Percentiles rank a stretch among this genome's conserved stretches.
Evolutionary conservation across 768 basidiomycete genomes (phyloP).

Genomic region (Lactifluus pinguis): DNA sequence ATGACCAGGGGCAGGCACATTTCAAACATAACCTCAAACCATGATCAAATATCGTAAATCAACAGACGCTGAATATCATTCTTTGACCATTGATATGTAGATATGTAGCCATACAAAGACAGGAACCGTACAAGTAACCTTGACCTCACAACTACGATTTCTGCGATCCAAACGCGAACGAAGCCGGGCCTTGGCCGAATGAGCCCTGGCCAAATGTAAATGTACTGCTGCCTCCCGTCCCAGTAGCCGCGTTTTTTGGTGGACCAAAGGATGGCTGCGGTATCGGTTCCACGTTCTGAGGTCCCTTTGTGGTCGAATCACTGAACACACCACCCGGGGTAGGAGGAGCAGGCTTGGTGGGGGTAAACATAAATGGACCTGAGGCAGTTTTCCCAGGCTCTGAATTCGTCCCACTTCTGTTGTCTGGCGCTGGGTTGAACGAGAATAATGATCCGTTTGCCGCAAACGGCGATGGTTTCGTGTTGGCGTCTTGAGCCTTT

Average conservation of each 20-base stretch:
- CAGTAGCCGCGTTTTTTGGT: slow-evolving; percentile 2
- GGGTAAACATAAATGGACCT: not conserved
- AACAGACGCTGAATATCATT: not conserved
- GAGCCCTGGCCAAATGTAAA: slow-evolving; percentile 1
- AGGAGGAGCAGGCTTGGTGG: slow-evolving; percentile 2
- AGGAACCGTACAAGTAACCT: not conserved
- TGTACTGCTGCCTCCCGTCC: not conserved
- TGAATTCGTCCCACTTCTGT: not conserved
- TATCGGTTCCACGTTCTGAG: slow-evolving; percentile 2
- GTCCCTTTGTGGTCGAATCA: not conserved
- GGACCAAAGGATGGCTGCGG: slow-evolving; percentile 5
- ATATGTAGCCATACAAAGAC: slow-evolving; percentile 1
- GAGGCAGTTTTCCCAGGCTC: slow-evolving; percentile 1
- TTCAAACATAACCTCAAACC: too few relatives aligned
- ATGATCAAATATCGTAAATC: not conserved
- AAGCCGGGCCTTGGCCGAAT: not conserved
- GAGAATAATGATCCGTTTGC: not conserved
- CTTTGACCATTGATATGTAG: not conserved
- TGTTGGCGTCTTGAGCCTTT: not conserved
- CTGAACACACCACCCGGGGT: slow-evolving; percentile 14
- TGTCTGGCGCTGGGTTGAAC: not conserved
- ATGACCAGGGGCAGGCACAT: too few relatives aligned
- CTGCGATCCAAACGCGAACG: slow-evolving; percentile 9
- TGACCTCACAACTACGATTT: slow-evolving; percentile 2
- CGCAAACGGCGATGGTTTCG: not conserved